Conservation (phyloP, 805 yeast genomes). For the Zygosaccharomyces gambellarensis region DNA sequence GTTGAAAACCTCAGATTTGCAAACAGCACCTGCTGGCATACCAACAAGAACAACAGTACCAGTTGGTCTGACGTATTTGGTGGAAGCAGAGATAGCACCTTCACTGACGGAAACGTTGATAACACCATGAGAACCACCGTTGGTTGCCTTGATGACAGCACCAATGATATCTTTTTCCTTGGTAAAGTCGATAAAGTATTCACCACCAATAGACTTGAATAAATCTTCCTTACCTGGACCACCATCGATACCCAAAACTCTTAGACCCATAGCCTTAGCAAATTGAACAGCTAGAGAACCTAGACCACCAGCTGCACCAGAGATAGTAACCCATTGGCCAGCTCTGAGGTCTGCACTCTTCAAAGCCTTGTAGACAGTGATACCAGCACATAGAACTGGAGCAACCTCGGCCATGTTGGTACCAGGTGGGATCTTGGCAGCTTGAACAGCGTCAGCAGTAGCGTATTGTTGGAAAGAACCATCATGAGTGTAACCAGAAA, state of each 20-base stretch:
- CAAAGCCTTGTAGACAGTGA: constrained; percentile 85
- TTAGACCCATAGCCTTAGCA: constrained; percentile 71
- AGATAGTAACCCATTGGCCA: constrained; percentile 72
- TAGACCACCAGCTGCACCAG: constrained; percentile 79
- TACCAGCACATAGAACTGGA: constrained; percentile 87
- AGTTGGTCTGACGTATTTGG: constrained; percentile 55
- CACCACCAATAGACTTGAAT: constrained; percentile 60
- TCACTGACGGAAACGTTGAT: constrained; percentile 73
- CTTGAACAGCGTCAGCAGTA: constrained; percentile 82
- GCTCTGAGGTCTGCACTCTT: constrained; percentile 67
- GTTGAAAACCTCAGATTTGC: constrained; percentile 62
- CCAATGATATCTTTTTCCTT: constrained; percentile 50
- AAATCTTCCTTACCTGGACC: constrained; percentile 58
- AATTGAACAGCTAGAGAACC: constrained; percentile 72
- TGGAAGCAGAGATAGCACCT: constrained; percentile 57
- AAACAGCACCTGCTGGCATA: constrained; percentile 74
- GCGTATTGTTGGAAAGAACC: constrained; percentile 91
- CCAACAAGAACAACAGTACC: constrained; percentile 74
- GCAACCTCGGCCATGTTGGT: constrained; percentile 71
- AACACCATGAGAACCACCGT: constrained; percentile 75
- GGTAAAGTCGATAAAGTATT: constrained; percentile 55
- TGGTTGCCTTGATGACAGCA: constrained; percentile 52
- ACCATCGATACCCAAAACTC: constrained; percentile 68
- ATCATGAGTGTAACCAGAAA: constrained; percentile 85
- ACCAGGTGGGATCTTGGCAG: constrained; percentile 71